Base-by-base conservation (phyloP, 2,329 filamentous ascomycete genomes). In the Thelonectria blattea region DNA sequence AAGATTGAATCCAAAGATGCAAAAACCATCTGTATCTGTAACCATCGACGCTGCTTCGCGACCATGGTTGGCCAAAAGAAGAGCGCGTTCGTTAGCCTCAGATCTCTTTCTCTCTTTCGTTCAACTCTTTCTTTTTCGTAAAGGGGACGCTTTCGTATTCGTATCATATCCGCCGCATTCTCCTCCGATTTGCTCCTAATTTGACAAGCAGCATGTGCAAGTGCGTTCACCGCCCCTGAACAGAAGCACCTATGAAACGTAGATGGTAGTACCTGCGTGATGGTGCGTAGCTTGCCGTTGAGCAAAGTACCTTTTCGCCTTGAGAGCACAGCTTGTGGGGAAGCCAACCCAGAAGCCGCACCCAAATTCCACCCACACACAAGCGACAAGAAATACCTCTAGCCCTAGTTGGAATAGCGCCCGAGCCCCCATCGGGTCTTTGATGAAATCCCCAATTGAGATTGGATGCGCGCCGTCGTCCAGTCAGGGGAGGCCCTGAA, bases 121-220 rank as follows among this genome's bases (percentile, higher is more conserved):
- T 53, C 41, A 42, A 48, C 58, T 49, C 52, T 52, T 56, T 56
- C 68, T 57, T 58, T 62, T 64, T 64, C 67, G 67, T 69, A 61
- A 43, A 37, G 52, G 17, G 3, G 54, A 58, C 68, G 68, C 66
- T 58, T 73, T 73, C 71, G 71, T 73, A 73, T 73, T 73, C 71
- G 71, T 72, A 71, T 69, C 57, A 30, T 42, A 30, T 55, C 50
- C 47, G 46, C 34, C 54, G 34, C 50, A 43, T 59, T 14, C 12
- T 47, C 20, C 22, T 43, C 58, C 56, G 66, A 63, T 61, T 60
- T 65, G 53, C 59, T 62, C 61, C 54, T 53, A 55, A 50, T 37
- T 55, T 48, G 54, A 47, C 53, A 48, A 45, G 45, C 48, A 61
- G 15, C 42, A 53, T 58, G 61, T 55, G n/a, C 42, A 53, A 57